Evolutionary conservation across 805 yeast genomes (phyloP).

Genomic region (Candida nonsorbophila): DNA sequence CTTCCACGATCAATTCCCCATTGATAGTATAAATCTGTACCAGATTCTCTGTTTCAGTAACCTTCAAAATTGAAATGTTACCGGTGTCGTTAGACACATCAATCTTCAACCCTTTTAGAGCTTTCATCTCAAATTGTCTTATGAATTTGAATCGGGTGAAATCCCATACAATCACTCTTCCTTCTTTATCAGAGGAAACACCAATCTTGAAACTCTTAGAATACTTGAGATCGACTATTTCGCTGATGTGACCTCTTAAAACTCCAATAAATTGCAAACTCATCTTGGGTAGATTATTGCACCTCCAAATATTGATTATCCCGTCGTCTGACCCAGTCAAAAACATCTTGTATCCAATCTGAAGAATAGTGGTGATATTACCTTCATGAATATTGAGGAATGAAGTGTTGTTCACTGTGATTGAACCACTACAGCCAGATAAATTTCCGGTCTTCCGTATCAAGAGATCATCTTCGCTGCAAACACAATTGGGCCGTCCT

Average conservation of each 20-base stretch:
- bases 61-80: constrained; percentile 35
- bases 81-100: constrained; percentile 56
- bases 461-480: constrained; percentile 30
- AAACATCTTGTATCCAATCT: constrained; percentile 37
- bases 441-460: constrained; percentile 24
- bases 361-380: constrained; percentile 32
- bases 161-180: constrained; percentile 64
- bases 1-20: constrained; percentile 38
- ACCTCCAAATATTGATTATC: constrained; percentile 54
- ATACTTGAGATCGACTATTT: constrained; percentile 41
- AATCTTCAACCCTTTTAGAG: too few species aligned
- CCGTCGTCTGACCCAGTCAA: constrained; percentile 56
- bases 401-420: constrained; percentile 36
- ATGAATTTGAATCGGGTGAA: constrained; percentile 46
- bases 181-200: constrained; percentile 49
- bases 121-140: constrained; percentile 28
- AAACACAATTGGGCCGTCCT: constrained; percentile 39
- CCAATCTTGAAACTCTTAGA: constrained; percentile 51
- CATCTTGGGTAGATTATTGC: constrained; percentile 20
- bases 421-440: constrained; percentile 20
- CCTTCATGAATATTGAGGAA: constrained; percentile 40
- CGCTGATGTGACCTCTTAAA: constrained; percentile 53
- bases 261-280: constrained; percentile 38
- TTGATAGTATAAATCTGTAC: constrained; percentile 47
- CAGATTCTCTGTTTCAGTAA: constrained; percentile 9